phyloP scores from a whole-genome alignment of 1,139 yeast genomes.

The Magnusiomyces tetraspermus region DNA sequence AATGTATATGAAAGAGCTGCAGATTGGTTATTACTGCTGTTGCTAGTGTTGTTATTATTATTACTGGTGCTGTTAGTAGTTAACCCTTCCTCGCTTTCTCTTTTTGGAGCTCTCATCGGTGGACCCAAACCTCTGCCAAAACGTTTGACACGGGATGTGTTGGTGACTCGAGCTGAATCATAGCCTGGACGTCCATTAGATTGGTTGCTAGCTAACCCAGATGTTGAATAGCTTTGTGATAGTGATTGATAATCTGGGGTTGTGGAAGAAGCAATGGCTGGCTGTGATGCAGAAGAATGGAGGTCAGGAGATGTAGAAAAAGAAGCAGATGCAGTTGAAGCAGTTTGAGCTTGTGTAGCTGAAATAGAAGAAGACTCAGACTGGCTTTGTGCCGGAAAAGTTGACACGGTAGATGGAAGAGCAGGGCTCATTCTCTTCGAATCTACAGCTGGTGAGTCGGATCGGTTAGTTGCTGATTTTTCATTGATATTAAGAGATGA shows the following conservation, averaged over 20 bases:
- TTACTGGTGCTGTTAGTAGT: background rate
- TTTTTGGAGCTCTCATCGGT: conserved; percentile 15
- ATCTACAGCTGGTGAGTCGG: background rate
- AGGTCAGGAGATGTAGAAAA: background rate
- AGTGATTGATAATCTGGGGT: background rate
- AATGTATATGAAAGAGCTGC: no score
- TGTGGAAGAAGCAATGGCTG: background rate
- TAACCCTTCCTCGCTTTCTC: conserved; percentile 12
- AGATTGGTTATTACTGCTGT: no score
- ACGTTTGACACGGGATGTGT: conserved; percentile 16
- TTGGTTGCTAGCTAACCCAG: conserved; percentile 29
- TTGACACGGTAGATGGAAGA: background rate
- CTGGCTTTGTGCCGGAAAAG: background rate
- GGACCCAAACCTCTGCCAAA: conserved; percentile 19
- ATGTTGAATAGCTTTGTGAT: conserved; percentile 23
- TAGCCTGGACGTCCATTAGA: background rate
- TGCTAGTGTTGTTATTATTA: no score
- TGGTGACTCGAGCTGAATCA: background rate
- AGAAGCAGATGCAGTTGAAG: background rate
- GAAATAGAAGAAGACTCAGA: background rate
- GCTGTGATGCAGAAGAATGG: conserved; percentile 1
- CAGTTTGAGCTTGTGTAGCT: background rate
- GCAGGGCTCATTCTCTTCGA: background rate
- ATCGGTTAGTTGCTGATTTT: background rate
- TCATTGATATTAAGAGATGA: background rate